Evolutionary conservation across 2,329 filamentous ascomycete species (phyloP), one percentile per base, ranked within the genome.

Genomic region (Chaetothyriales sp.): DNA sequence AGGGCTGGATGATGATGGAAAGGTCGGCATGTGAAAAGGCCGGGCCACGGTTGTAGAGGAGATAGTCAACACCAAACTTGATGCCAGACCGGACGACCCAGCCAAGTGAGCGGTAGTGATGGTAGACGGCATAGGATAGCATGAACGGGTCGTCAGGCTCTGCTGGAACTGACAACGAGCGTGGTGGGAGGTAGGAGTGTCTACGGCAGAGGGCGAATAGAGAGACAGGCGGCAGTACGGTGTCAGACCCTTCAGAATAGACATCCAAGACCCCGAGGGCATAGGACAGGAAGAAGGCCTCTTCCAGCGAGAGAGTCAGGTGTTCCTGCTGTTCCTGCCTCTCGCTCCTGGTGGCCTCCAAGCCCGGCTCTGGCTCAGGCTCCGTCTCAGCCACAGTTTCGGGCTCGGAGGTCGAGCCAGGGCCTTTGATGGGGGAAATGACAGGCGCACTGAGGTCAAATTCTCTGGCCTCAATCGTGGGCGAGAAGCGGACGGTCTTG

Each of bases 21-120:
- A 95, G 98, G 63, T 96, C 88, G 19, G 92, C 92, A 63, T 98
- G 92, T 19, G 87, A 81, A 65, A 98, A 96, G 0, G 92, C 90
- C 0, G 92, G 92, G 0, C 92, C 92, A 18, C 88, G 83, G 51
- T 87, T 82, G 68, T 98, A 98, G 6, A 98, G 76, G n/a, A 98
- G 72, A 72, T 86, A 95, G 66, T 98, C 92, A 8, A 88, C 85
- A 19, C 86, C 86, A 60, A 98, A 98, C 63, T 98, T 98, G 64
- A 94, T 82, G 36, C 92, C 93, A 4, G 85, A 81, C 12, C 93
- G 83, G 0, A 93, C 84, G 1, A 95, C 86, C 90, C 92, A 98
- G 20, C 92, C 92, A 0, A 96, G 74, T 0, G 88, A 94, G 39
- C 92, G 83, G 69, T 95, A 98, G 65, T 98, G 90, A 64, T 98